A percentile compares a stretch with the other conserved stretches of the same genome.
phyloP scores from a whole-genome alignment of 140 eudicot species.

The Ambrosia hybrid region DNA sequence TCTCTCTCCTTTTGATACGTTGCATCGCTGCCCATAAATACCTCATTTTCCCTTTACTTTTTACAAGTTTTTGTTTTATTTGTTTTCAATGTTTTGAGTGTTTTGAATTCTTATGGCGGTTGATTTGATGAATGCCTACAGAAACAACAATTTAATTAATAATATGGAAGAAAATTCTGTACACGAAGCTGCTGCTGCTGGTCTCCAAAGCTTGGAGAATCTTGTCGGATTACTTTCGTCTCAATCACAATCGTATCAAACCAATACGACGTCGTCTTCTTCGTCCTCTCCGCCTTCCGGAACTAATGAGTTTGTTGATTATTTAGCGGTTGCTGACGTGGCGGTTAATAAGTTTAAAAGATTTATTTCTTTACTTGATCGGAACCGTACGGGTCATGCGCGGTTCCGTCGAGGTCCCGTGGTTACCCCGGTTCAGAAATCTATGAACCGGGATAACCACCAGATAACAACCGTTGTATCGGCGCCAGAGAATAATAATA shows the following conservation, averaged over 20 bases:
- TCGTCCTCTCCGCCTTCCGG: not conserved
- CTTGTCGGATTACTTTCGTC: slow-evolving; percentile 60
- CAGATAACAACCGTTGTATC: not conserved
- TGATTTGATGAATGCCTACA: slow-evolving; percentile 60
- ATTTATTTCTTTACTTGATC: slow-evolving; percentile 79
- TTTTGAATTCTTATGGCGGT: slow-evolving; percentile 55
- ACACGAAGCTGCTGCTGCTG: slow-evolving; percentile 83
- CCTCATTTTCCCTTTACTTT: not conserved
- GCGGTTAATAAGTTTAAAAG: slow-evolving; percentile 79
- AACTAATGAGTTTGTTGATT: slow-evolving; percentile 21
- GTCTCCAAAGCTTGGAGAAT: slow-evolving; percentile 77
- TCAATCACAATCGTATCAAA: not conserved
- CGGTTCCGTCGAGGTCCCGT: slow-evolving; percentile 88
- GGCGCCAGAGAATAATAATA: slow-evolving; percentile 6
- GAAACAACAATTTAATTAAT: slow-evolving; percentile 26
- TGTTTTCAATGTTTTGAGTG: too few species aligned
- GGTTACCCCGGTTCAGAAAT: slow-evolving; percentile 12
- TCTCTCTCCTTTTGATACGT: not conserved
- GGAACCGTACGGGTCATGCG: slow-evolving; percentile 84
- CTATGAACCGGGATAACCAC: not conserved
- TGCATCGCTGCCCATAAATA: not conserved
- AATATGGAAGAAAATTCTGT: slow-evolving; percentile 60
- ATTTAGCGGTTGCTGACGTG: slow-evolving; percentile 65
- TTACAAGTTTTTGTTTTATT: not conserved
- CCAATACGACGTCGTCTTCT: slow-evolving; percentile 21